These are phyloP conservation scores for Porodaedalea pini DNA, from an alignment of 1,284 basidiomycete species.

Conservation along the genomic window DNA sequence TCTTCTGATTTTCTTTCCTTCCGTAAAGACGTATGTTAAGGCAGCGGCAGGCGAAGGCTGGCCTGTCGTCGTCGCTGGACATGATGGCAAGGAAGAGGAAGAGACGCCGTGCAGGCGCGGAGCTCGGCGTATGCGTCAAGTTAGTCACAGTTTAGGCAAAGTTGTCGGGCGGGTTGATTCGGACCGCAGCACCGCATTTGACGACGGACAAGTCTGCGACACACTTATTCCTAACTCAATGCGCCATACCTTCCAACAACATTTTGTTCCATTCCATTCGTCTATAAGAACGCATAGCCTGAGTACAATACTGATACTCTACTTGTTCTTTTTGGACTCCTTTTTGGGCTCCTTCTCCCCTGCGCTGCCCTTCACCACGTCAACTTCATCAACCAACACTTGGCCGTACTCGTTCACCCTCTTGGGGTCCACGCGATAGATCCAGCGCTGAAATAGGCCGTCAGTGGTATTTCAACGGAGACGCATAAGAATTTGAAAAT, in stretches of 20 bases:
- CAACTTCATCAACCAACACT: slow-evolving; percentile 56
- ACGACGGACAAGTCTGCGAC: too few species aligned
- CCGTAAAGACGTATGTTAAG: slow-evolving; percentile 60
- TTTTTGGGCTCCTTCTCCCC: slow-evolving; percentile 31
- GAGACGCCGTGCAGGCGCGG: not conserved
- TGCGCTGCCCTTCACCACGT: slow-evolving; percentile 33
- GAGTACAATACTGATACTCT: slow-evolving; percentile 20
- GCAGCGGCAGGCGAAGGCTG: slow-evolving; percentile 57
- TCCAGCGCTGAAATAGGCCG: slow-evolving; percentile 67
- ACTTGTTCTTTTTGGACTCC: slow-evolving; percentile 54
- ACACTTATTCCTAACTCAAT: too few species aligned
- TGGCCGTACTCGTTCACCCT: slow-evolving; percentile 96
- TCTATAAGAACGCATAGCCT: too few species aligned
- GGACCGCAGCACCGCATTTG: not conserved
- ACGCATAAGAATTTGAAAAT: slow-evolving; percentile 8
- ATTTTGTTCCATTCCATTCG: too few species aligned
- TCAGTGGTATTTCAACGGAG: not conserved
- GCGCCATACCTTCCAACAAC: not conserved
- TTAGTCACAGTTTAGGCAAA: not conserved
- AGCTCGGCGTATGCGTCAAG: not conserved
- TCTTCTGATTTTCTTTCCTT: slow-evolving; percentile 18
- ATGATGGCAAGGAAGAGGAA: slow-evolving; percentile 15
- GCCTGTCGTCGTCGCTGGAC: slow-evolving; percentile 21
- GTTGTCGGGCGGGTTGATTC: not conserved
- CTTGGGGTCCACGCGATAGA: slow-evolving; percentile 91